Percentiles rank a stretch among this genome's conserved stretches.
Conservation (phyloP, 257 asterid species). For the Solanum sejunctum region DNA sequence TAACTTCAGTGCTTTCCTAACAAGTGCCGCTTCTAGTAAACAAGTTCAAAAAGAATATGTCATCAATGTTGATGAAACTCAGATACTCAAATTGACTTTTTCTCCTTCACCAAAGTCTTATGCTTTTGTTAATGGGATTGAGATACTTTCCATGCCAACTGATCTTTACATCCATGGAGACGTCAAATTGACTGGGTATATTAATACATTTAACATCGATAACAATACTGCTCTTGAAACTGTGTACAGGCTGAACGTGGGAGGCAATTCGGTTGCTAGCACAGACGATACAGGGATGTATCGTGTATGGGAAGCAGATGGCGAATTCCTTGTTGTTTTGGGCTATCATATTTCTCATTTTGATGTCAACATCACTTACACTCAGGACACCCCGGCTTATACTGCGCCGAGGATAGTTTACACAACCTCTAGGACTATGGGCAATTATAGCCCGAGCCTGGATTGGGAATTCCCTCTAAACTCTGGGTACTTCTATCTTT, state of each 20-base stretch:
- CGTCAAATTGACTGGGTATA: not conserved
- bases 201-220: not conserved
- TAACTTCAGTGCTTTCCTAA: constrained; percentile 27
- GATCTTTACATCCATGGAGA: constrained; percentile 23
- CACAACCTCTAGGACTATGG: constrained; percentile 13
- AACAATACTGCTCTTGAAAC: constrained; percentile 26
- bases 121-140: constrained; percentile 56
- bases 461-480: constrained; percentile 38
- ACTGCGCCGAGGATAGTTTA: constrained; percentile 40
- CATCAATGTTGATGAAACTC: constrained; percentile 10
- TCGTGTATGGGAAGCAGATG: constrained; percentile 31
- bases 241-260: constrained; percentile 41
- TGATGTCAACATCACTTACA: constrained; percentile 9
- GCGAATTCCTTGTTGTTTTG: not conserved
- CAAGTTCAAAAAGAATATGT: constrained; percentile 15
- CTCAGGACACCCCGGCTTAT: constrained; percentile 9
- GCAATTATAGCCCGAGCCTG: not conserved
- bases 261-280: not conserved
- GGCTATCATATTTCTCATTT: not conserved
- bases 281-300: constrained; percentile 39
- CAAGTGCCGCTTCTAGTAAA: not conserved
- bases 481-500: constrained; percentile 32
- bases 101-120: constrained; percentile 19
- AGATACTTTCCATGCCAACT: constrained; percentile 37
- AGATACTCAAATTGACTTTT: constrained; percentile 20